Base-by-base conservation (phyloP, 495 filamentous ascomycete genomes). In the Xylaria scruposa region DNA sequence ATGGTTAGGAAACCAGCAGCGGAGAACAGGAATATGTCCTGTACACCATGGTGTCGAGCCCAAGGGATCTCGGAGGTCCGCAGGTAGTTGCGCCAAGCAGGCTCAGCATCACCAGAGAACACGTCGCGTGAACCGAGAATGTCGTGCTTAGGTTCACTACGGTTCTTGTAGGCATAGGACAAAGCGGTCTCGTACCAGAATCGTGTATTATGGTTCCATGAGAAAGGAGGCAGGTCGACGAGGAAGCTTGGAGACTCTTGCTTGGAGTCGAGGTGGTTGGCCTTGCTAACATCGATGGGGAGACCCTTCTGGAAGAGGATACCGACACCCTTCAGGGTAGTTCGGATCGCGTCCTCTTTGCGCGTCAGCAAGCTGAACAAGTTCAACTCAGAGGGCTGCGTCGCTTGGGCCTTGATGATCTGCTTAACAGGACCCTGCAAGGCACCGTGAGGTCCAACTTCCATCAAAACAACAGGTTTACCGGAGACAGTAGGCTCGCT, bases 401-500 rank as follows among this genome's bases (percentile, higher is more conserved):
- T 56, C 19, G 66, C n/a, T 47, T 65, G 65, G 8, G 49, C 70
- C 26, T 73, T 70, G 31, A 88, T 63, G 33, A 85, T 87, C 59
- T 88, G 81, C 44, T 82, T 81, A 26, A 88, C 69, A 0, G 88
- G 87, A 0, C 83, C 85, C 56, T 84, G 79, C 0, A 91, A 73
- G 3, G 88, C 85, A 17, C 79, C 76, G 69, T 91, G 89, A 53
- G 90, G 87, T 1, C 89, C 89, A 61, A 90, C 76, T 65, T 90
- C 88, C 26, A 90, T 71, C 17, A 90, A 66, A 15, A 66, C 72
- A 49, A 74, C 33, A 4, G 73, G 67, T 24, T 73, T 72, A 31
- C 71, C 60, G 12, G 64, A 36, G 29, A 80, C 15, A 67, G 60
- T 38, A 29, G 68, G 59, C 9, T 70, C 58, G 38, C 67, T 51